Base-by-base conservation (phyloP, 179 eudicot genomes). In the Actinidia polygama region DNA sequence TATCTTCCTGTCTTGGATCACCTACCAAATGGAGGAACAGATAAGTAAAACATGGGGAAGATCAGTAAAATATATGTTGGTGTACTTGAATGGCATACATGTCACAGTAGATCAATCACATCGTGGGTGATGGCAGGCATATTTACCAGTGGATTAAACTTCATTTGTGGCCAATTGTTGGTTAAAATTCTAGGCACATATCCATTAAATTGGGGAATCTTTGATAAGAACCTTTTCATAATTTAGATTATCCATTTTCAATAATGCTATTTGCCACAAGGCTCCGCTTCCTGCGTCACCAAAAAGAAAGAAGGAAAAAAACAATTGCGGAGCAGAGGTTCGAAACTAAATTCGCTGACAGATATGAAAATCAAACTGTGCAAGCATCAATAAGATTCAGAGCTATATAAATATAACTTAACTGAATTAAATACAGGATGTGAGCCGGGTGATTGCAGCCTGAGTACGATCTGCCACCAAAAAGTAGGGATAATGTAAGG, bases 271-370 rank as follows among this genome's bases (percentile, higher is more conserved):
- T 73, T 10, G 18, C 51, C 23, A 49, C 57, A 23, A 21, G 51
- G 59, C 21, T 50, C 77, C 77, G 23, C 51, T 59, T 49, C 36
- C 77, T 73, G 77, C 61, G 49, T 58, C 61, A 23, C 12, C 59
- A 12, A 73, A 73, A 3, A 73, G 9, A 51, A 73, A 49, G n/a
- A 73, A 73, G 10, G 51, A 49, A 51, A 51, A 51, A 51, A 51
- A 21, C 12, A n/a, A 30, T 7, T 14, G 49, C 18, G 6, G 46
- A 68, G 73, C 19, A 68, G 16, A 30, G 16, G 24, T 8, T 49
- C 24, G 44, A 71, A 51, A 46, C 15, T 2, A n/a, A 47, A 71
- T 71, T 47, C 15, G 47, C 36, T 68, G 16, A 68, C 55, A 51
- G 55, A 51, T 36, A 30, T 11, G 7, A 71, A 46, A 46, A 9